Evolutionary conservation across 2,329 filamentous ascomycete genomes (phyloP).

Genomic region (Xylaria polymorpha): DNA sequence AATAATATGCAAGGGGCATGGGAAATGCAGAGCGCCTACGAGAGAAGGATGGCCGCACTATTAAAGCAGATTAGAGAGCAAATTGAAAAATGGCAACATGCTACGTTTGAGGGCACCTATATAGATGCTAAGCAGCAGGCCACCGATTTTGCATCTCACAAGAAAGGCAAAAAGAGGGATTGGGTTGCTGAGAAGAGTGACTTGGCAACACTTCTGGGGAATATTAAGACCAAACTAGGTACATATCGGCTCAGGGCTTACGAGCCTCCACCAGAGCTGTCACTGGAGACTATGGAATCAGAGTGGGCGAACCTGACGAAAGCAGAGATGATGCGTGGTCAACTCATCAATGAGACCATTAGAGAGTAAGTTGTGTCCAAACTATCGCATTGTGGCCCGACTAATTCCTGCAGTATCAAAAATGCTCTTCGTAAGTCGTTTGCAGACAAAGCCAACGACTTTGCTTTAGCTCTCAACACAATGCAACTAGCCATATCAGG

Average conservation of each 20-base stretch:
- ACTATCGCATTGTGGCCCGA: neutral
- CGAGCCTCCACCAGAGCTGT: constrained; percentile 85
- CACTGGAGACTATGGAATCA: constrained; percentile 81
- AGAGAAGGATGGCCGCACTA: constrained; percentile 87
- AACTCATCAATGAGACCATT: constrained; percentile 97
- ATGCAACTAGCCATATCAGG: constrained; percentile 95
- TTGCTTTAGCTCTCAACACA: constrained; percentile 93
- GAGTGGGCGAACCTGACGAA: constrained; percentile 85
- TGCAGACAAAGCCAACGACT: constrained; percentile 98
- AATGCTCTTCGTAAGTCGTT: constrained; percentile 92
- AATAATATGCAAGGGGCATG: constrained; percentile 99
- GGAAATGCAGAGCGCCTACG: constrained; percentile 99
- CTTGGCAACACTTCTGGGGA: constrained; percentile 89
- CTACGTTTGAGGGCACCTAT: constrained; percentile 92
- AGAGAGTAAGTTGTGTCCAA: constrained; percentile 73
- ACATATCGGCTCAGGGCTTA: constrained; percentile 94
- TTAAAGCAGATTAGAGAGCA: constrained; percentile 80
- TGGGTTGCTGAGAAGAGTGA: constrained; percentile 99
- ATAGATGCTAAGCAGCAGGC: constrained; percentile 90
- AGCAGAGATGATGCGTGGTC: constrained; percentile 87
- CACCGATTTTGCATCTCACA: constrained; percentile 85
- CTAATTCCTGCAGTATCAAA: constrained; percentile 75
- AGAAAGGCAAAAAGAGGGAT: constrained; percentile 86
- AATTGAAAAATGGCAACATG: constrained; percentile 78
- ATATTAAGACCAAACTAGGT: constrained; percentile 98